Conservation (phyloP, 495 filamentous ascomycete species). For the Clohesyomyces aquaticus region DNA sequence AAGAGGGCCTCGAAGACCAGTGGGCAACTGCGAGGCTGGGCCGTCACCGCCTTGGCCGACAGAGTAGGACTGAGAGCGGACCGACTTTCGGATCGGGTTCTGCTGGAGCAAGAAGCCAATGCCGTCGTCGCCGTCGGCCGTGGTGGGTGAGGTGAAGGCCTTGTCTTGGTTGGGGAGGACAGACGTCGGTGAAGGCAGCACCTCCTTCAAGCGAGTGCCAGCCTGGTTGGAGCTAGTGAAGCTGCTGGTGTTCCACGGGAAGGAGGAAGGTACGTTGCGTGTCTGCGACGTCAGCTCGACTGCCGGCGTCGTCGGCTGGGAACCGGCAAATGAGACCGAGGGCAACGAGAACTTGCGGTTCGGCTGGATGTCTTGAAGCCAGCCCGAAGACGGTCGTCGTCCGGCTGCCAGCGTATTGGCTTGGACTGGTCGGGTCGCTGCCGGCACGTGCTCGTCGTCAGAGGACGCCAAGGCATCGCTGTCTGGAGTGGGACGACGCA, state of each 20-base stretch:
- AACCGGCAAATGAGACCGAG: slow-evolving; percentile 24
- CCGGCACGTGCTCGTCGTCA: slow-evolving; percentile 39
- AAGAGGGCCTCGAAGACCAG: slow-evolving; percentile 10
- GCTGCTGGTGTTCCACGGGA: slow-evolving; percentile 31
- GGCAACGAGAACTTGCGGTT: slow-evolving; percentile 38
- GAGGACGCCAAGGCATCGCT: slow-evolving; percentile 39
- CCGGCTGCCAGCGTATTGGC: neutral
- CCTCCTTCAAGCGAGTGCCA: slow-evolving; percentile 27
- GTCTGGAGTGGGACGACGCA: slow-evolving; percentile 39
- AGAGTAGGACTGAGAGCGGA: slow-evolving; percentile 91
- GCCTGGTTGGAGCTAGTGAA: slow-evolving; percentile 20
- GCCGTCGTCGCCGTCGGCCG: slow-evolving; percentile 17
- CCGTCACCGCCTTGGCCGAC: slow-evolving; percentile 86
- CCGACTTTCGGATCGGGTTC: slow-evolving; percentile 31
- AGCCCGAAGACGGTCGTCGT: slow-evolving; percentile 32
- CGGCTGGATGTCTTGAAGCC: slow-evolving; percentile 40
- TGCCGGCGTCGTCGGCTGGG: slow-evolving; percentile 38
- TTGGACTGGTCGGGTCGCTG: neutral
- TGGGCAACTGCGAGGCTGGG: slow-evolving; percentile 17
- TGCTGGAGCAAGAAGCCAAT: slow-evolving; percentile 35
- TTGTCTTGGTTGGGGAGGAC: neutral
- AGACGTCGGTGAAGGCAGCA: slow-evolving; percentile 38
- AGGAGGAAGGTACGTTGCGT: slow-evolving; percentile 6
- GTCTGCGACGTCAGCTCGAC: slow-evolving; percentile 10
- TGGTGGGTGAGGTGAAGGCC: slow-evolving; percentile 26